phyloP scores from a whole-genome alignment of 768 basidiomycete species.

The Leccinellum luteum region DNA sequence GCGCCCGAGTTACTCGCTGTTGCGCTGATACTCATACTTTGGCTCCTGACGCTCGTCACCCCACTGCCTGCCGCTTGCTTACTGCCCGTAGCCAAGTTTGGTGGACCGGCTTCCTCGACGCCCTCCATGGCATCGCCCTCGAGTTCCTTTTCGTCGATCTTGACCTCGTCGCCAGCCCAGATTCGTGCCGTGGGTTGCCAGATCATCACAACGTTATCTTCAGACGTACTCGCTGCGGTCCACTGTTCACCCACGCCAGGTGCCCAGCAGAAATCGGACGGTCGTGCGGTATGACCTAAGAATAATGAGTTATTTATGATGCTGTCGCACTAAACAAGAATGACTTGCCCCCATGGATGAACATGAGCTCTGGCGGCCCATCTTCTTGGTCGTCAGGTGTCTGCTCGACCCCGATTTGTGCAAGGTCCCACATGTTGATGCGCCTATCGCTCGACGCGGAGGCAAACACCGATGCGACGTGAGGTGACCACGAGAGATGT shows the following conservation, averaged over 20 bases:
- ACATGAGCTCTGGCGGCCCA: slow-evolving; percentile 93
- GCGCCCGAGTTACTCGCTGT: slow-evolving; percentile 48
- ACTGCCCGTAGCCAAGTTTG: slow-evolving; percentile 9
- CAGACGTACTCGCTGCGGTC: slow-evolving; percentile 85
- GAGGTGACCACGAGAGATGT: slow-evolving; percentile 94
- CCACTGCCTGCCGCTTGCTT: slow-evolving; percentile 28
- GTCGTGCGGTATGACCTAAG: slow-evolving; percentile 83
- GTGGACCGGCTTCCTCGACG: slow-evolving; percentile 43
- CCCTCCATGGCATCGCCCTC: slow-evolving; percentile 81
- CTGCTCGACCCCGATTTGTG: slow-evolving; percentile 91
- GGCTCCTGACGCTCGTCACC: slow-evolving; percentile 45
- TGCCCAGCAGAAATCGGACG: slow-evolving; percentile 97
- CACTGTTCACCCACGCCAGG: slow-evolving; percentile 77
- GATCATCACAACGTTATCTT: slow-evolving; percentile 95
- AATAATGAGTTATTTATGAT: slow-evolving; percentile 1
- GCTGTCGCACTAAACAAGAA: background rate
- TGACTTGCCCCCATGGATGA: slow-evolving; percentile 86
- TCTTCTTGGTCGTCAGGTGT: slow-evolving; percentile 98
- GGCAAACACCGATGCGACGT: slow-evolving; percentile 87
- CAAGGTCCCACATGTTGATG: slow-evolving; percentile 93
- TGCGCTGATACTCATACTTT: slow-evolving; percentile 62
- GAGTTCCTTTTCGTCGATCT: slow-evolving; percentile 80
- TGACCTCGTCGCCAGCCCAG: slow-evolving; percentile 88
- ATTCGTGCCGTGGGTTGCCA: slow-evolving; percentile 97
- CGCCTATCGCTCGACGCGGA: slow-evolving; percentile 92